phyloP scores from a whole-genome alignment of 179 eudicot genomes.

The Drosera spatulata region DNA sequence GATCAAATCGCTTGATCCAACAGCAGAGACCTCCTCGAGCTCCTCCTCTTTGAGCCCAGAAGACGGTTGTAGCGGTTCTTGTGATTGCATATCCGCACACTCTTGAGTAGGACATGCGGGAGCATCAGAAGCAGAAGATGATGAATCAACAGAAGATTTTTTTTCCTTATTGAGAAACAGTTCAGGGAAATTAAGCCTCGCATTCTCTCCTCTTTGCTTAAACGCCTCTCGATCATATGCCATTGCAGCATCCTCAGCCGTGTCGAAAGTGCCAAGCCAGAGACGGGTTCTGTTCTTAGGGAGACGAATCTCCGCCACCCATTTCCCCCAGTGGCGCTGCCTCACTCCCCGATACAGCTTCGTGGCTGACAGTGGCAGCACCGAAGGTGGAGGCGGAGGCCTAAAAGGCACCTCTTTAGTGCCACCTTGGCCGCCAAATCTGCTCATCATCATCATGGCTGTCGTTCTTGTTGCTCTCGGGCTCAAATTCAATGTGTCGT shows the following conservation, averaged over 20 bases:
- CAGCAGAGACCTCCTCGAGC: slow-evolving; percentile 22
- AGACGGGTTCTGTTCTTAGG: slow-evolving; percentile 79
- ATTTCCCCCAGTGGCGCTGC: slow-evolving; percentile 98
- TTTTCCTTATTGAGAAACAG: slow-evolving; percentile 27
- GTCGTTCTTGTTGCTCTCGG: slow-evolving; percentile 26
- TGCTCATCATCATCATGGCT: slow-evolving; percentile 36
- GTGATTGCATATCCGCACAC: no score
- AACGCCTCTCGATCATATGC: slow-evolving; percentile 89
- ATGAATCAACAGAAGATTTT: neutral
- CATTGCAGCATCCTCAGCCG: slow-evolving; percentile 73
- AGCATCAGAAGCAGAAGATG: neutral
- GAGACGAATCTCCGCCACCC: slow-evolving; percentile 98
- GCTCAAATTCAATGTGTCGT: slow-evolving; percentile 39
- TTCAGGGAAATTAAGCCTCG: slow-evolving; percentile 29
- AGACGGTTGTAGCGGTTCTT: no score
- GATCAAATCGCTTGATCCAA: slow-evolving; percentile 21
- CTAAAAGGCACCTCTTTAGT: slow-evolving; percentile 1
- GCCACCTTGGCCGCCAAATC: slow-evolving; percentile 16
- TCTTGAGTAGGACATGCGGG: no score
- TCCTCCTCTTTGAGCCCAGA: slow-evolving; percentile 3
- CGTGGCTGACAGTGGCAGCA: slow-evolving; percentile 34
- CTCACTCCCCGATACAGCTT: slow-evolving; percentile 89
- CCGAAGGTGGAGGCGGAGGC: slow-evolving; percentile 8
- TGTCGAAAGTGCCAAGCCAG: slow-evolving; percentile 42
- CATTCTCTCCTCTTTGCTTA: slow-evolving; percentile 71